These are phyloP conservation scores for Coemansia sp. DNA, from an alignment of 192 early-diverging fungal genomes.

Conservation along the genomic window DNA sequence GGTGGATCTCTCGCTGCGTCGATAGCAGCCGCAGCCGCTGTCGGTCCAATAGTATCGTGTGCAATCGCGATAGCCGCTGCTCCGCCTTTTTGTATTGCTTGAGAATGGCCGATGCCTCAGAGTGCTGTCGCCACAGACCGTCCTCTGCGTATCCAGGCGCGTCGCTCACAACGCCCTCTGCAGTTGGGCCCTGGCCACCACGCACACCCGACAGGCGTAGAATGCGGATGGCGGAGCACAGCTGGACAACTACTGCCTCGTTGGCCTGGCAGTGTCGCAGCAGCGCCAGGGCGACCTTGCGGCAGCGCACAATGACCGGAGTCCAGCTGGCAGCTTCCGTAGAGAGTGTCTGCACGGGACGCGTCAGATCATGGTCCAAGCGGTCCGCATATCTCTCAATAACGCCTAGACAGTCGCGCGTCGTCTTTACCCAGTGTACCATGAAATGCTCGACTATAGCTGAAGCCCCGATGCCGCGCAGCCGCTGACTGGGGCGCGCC, in stretches of 20 bases:
- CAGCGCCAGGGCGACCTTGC: conserved; percentile 47
- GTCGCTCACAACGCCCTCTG: conserved; percentile 2
- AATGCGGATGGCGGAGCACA: conserved; percentile 21
- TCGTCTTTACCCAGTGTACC: conserved; percentile 33
- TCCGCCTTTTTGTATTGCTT: conserved; percentile 41
- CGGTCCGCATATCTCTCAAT: conserved; percentile 29
- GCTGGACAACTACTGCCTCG: conserved; percentile 30
- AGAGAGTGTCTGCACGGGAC: conserved; percentile 24
- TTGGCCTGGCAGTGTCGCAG: conserved; percentile 47
- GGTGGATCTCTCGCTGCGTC: conserved; percentile 40
- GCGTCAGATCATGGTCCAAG: conserved; percentile 44
- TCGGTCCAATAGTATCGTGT: conserved; percentile 49
- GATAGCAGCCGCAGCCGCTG: conserved; percentile 40
- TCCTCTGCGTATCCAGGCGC: conserved; percentile 16
- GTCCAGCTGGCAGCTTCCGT: conserved; percentile 46
- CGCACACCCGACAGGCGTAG: conserved; percentile 7
- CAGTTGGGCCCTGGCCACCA: neutral
- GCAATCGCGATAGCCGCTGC: conserved; percentile 43
- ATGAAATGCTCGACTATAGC: conserved; percentile 23
- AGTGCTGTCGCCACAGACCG: conserved; percentile 13
- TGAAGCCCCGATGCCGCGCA: conserved; percentile 6
- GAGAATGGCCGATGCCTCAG: conserved; percentile 6
- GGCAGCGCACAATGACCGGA: conserved; percentile 50
- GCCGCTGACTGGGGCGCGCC: neutral
- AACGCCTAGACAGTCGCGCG: conserved; percentile 13